phyloP scores from a whole-genome alignment of 257 asterid genomes.

The Verbascum thapsus region DNA sequence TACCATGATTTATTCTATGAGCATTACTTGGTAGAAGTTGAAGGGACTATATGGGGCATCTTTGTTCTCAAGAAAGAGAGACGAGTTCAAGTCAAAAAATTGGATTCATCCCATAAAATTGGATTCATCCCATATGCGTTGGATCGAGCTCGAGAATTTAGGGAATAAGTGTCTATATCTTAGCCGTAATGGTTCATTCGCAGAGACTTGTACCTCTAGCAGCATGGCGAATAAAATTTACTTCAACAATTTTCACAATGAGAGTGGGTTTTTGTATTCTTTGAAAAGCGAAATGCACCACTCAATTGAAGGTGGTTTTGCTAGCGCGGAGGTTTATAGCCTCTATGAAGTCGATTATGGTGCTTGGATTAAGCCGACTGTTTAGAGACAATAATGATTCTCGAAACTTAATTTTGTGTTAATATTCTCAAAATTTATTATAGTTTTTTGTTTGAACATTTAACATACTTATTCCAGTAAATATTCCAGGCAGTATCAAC shows the following conservation, averaged over 20 bases:
- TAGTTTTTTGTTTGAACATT: no score
- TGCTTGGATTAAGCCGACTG: constrained; percentile 9
- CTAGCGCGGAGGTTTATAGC: background rate
- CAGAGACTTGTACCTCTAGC: background rate
- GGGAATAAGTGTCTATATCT: constrained; percentile 25
- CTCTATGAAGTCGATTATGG: background rate
- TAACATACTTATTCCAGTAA: no score
- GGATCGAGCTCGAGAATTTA: constrained; percentile 11
- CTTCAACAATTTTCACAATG: constrained; percentile 17
- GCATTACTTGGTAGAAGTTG: background rate
- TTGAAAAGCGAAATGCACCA: constrained; percentile 4
- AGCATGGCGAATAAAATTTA: constrained; percentile 24
- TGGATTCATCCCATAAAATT: background rate
- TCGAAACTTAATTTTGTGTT: no score
- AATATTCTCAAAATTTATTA: no score
- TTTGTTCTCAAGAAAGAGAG: background rate
- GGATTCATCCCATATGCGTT: background rate
- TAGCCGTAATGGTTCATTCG: background rate
- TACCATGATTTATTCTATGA: background rate
- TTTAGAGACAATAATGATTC: background rate
- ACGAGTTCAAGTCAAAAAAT: background rate
- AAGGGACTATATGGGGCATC: constrained; percentile 9
- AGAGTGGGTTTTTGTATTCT: constrained; percentile 20
- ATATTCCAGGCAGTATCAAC: no score
- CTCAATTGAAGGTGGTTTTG: background rate